Percentiles rank a stretch among this genome's conserved stretches.
Conservation (phyloP, 305 asterid genomes). For the Fraxinus albicans region DNA sequence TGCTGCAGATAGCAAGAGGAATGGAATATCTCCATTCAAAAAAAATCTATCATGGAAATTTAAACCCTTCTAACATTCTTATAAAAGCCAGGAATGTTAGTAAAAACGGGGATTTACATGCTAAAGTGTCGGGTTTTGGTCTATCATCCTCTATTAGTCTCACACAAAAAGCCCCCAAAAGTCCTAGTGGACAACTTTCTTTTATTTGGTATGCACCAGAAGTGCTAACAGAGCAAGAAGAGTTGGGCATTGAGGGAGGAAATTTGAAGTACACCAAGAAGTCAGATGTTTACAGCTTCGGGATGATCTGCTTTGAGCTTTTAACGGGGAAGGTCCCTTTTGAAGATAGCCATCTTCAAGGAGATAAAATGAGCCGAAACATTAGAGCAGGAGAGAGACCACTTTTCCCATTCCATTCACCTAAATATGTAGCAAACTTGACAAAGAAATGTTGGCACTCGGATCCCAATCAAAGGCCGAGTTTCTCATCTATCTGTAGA, state of each 20-base stretch:
- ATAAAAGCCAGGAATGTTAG: slow-evolving; percentile 5
- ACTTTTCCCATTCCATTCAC: slow-evolving; percentile 73
- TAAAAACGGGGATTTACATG: slow-evolving; percentile 60
- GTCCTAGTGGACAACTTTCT: slow-evolving; percentile 35
- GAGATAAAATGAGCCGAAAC: slow-evolving; percentile 87
- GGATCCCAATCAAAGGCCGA: slow-evolving; percentile 72
- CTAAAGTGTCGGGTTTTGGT: slow-evolving; percentile 75
- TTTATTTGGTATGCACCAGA: slow-evolving; percentile 88
- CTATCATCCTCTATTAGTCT: slow-evolving; percentile 32
- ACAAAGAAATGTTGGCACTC: slow-evolving; percentile 84
- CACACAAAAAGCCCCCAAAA: slow-evolving; percentile 34
- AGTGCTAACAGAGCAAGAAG: slow-evolving; percentile 65
- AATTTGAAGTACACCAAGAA: slow-evolving; percentile 51
- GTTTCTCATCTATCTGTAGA: slow-evolving; percentile 70
- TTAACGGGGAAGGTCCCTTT: slow-evolving; percentile 89
- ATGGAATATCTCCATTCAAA: background rate
- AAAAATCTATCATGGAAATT: background rate
- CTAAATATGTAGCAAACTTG: slow-evolving; percentile 65
- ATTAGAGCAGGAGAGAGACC: slow-evolving; percentile 92
- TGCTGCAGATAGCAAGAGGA: background rate
- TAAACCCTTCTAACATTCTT: background rate
- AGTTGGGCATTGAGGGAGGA: slow-evolving; percentile 14
- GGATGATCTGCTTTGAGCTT: slow-evolving; percentile 83
- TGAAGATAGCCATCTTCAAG: slow-evolving; percentile 81
- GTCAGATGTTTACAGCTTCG: slow-evolving; percentile 84